Evolutionary conservation across 2,329 filamentous ascomycete species (phyloP).

Genomic region (Fusarium succisae): DNA sequence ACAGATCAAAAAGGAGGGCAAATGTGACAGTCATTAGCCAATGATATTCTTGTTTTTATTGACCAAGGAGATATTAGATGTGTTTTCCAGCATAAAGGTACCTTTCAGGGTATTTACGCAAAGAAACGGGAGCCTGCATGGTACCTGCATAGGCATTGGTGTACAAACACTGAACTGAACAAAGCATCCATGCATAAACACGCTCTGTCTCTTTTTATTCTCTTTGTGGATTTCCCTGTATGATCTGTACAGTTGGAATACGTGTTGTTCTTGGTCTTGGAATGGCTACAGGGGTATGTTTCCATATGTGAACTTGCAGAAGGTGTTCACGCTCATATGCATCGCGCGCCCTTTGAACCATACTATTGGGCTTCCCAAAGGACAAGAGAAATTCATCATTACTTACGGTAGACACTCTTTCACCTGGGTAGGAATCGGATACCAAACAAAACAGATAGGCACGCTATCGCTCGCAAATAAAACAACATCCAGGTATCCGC

Average conservation of each 20-base stretch:
- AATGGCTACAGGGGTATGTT: rapidly evolving
- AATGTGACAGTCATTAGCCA: not conserved
- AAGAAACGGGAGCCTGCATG: not conserved
- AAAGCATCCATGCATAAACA: not conserved
- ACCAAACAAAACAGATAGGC: not conserved
- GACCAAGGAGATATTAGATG: not conserved
- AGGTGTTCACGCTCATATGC: not conserved
- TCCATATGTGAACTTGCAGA: not conserved
- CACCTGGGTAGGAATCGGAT: rapidly evolving
- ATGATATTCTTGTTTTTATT: rapidly evolving
- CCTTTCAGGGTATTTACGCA: not conserved
- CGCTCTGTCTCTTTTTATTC: not conserved
- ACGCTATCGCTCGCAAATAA: not conserved
- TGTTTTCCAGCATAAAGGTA: not conserved
- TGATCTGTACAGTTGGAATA: not conserved
- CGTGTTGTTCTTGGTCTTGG: not conserved
- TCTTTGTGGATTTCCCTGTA: not conserved
- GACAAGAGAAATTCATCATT: rapidly evolving
- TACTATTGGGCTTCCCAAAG: rapidly evolving
- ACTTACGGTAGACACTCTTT: not conserved
- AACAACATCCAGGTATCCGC: not conserved
- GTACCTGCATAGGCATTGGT: not conserved
- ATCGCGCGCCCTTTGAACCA: not conserved
- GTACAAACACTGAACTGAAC: not conserved
- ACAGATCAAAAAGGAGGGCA: not conserved